Conservation (phyloP, 345 rosid species). For the Acer yangbiense region DNA sequence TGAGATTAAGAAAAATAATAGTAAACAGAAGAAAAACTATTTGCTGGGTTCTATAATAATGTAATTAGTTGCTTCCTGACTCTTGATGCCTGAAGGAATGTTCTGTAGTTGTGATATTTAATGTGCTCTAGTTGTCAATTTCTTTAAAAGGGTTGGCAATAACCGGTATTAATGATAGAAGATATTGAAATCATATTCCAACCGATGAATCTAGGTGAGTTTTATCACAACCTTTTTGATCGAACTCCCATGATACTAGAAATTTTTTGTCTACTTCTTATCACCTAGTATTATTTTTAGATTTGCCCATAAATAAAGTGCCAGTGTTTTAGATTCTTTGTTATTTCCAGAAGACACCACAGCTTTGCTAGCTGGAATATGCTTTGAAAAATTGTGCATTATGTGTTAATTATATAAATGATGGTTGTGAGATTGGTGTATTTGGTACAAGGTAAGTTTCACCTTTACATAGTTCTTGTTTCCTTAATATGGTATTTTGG, state of each 20-base stretch:
- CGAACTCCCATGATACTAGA: slow-evolving; percentile 11
- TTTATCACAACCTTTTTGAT: neutral
- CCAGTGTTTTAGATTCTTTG: slow-evolving; percentile 24
- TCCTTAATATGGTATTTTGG: no score
- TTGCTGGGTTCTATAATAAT: neutral
- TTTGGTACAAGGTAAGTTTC: no score
- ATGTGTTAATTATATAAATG: no score
- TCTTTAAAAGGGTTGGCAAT: slow-evolving; percentile 37
- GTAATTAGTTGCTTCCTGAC: neutral
- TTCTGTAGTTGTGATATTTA: no score
- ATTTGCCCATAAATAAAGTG: slow-evolving; percentile 29
- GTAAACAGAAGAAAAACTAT: neutral
- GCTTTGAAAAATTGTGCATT: no score
- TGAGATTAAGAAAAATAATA: neutral
- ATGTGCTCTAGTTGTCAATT: no score
- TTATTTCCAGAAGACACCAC: neutral
- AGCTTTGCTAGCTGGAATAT: no score
- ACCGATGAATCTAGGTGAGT: slow-evolving; percentile 87
- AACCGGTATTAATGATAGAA: slow-evolving; percentile 16
- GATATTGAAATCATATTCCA: slow-evolving; percentile 76
- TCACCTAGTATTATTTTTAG: slow-evolving; percentile 22
- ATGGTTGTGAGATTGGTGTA: no score
- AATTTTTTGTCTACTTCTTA: slow-evolving; percentile 26
- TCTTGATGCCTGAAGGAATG: no score
- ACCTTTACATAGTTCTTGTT: no score